Base-by-base conservation (phyloP, 2,329 filamentous ascomycete species). In the Penicillium sp. region DNA sequence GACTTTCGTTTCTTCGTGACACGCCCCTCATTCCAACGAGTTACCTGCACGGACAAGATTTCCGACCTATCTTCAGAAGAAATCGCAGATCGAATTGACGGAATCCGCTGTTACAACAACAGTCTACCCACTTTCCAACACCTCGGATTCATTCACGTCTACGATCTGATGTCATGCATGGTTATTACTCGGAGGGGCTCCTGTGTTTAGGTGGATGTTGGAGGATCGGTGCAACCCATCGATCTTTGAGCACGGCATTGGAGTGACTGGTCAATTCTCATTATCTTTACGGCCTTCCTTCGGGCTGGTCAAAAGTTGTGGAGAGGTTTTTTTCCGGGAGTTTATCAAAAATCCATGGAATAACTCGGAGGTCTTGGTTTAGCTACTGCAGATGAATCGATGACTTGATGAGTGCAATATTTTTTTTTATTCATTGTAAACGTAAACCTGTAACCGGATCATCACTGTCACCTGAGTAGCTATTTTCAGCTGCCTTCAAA, bases 251-350 rank as follows among this genome's bases (percentile, higher is more conserved):
- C 59, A 54, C 60, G 58, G 41, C 50, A 57, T 41, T 62, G 61
- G 45, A 71, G 63, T 68, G 60, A 65, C 72, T 75, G 74, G 73
- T 76, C 73, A 76, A 75, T 68, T 59, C 54, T 52, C 60, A 41
- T 65, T 60, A 59, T 67, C 64, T 57, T 62, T 62, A 57, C 56
- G 59, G 50, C 56, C 57, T 61, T 58, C 51, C 61, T 58, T 65
- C 55, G 57, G 54, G 53, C 50, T 53, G 27, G 55, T 47, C 50
- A 56, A 66, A 56, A 67, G 69, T 67, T 61, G 69, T 75, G 73
- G 72, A 75, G 71, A 69, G 71, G 73, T 72, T 60, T 65, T 46
- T 46, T 62, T 64, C 56, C 60, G 69, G 71, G 68, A 66, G 67
- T 71, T 74, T 74, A 71, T 64, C 64, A 54, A 62, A 67, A 65